phyloP scores from a whole-genome alignment of 345 rosid species.

The Schrenkiella parvula region DNA sequence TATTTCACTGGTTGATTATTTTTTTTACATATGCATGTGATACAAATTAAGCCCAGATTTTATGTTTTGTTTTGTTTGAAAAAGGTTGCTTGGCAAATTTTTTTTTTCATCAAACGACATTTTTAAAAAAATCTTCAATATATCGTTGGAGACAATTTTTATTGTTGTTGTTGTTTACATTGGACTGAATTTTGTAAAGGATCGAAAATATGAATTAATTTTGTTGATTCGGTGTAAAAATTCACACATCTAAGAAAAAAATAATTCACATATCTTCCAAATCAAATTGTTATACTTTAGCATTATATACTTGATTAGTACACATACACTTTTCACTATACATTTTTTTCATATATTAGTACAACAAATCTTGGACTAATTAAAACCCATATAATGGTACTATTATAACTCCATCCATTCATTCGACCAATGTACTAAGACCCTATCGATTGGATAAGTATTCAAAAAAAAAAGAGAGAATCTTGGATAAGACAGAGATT shows the following conservation, averaged over 20 bases:
- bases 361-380: neutral
- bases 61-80: neutral
- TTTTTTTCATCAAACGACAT: neutral
- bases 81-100: neutral
- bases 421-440: conserved; percentile 7
- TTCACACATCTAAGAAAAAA: no score
- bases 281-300: no score
- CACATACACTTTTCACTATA: neutral
- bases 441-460: neutral
- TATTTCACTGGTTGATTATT: neutral
- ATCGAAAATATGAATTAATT: no score
- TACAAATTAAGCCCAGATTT: neutral
- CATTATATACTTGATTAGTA: neutral
- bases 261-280: no score
- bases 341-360: no score
- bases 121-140: neutral
- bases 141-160: neutral
- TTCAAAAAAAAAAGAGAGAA: neutral
- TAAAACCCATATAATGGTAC: neutral
- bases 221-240: no score
- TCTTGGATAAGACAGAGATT: conserved; percentile 33
- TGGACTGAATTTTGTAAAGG: neutral
- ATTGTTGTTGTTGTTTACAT: neutral
- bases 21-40: neutral
- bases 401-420: neutral